A percentile compares a stretch with the other conserved stretches of the same genome.
Evolutionary conservation across 2,329 filamentous ascomycete genomes (phyloP).

Genomic region (Aspergillus calidoustus): DNA sequence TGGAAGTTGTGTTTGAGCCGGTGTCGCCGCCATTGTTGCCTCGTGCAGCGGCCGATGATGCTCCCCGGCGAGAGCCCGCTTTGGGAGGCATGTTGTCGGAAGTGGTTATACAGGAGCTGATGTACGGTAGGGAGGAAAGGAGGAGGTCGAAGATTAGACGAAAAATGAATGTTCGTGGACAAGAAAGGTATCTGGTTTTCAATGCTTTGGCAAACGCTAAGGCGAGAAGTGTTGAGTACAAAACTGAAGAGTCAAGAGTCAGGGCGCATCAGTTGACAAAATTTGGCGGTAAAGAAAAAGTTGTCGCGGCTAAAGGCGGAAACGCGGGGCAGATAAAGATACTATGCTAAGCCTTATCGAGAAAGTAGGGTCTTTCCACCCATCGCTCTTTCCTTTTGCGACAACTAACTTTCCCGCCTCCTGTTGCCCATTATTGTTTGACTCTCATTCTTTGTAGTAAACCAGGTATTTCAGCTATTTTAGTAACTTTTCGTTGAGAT

Average conservation of each 20-base stretch:
- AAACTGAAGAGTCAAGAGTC: neutral
- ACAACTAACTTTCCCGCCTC: too few species aligned
- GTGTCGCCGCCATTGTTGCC: conserved; percentile 20
- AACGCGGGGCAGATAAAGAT: conserved; percentile 18
- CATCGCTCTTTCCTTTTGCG: too few species aligned
- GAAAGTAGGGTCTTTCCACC: neutral
- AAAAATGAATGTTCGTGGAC: neutral
- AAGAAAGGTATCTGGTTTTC: too few species aligned
- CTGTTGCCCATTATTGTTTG: too few species aligned
- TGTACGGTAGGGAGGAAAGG: neutral
- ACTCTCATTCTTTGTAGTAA: too few species aligned
- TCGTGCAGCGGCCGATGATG: conserved; percentile 24
- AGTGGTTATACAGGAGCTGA: too few species aligned
- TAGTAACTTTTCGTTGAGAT: too few species aligned
- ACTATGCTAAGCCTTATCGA: conserved; percentile 10
- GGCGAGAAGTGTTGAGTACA: neutral
- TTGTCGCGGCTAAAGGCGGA: conserved; percentile 21
- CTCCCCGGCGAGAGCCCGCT: conserved; percentile 33
- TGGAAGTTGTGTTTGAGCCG: neutral
- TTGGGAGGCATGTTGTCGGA: conserved; percentile 39
- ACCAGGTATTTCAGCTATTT: too few species aligned
- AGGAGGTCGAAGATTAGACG: neutral
- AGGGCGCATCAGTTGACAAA: conserved; percentile 3
- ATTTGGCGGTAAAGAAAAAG: conserved; percentile 20
- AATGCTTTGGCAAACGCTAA: too few species aligned